phyloP scores from a whole-genome alignment of 2,329 filamentous ascomycete species.

The Myrmaecium sp. region DNA sequence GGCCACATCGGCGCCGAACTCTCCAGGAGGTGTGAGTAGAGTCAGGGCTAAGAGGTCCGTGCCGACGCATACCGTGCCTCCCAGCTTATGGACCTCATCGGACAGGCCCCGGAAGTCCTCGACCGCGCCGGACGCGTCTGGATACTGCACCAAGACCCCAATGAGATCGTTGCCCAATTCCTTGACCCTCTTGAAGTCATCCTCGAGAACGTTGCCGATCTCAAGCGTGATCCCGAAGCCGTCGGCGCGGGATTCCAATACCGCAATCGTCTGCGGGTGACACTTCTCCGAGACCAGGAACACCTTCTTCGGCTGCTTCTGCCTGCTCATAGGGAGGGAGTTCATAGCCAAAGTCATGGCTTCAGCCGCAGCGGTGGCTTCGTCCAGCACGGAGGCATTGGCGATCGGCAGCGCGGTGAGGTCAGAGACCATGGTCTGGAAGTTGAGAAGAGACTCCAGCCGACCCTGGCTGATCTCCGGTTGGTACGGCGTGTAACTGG shows the following conservation, averaged over 20 bases:
- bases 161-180: conserved; percentile 66
- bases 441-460: conserved; percentile 83
- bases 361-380: conserved; percentile 82
- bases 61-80: conserved; percentile 68
- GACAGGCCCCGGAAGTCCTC: conserved; percentile 59
- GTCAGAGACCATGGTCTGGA: conserved; percentile 82
- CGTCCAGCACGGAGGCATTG: conserved; percentile 82
- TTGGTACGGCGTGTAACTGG: conserved; percentile 94
- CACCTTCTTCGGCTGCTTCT: conserved; percentile 59
- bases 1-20: conserved; percentile 89
- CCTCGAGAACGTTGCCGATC: conserved; percentile 51
- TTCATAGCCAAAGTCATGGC: conserved; percentile 89
- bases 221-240: conserved; percentile 79
- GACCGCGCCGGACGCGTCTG: conserved; percentile 71
- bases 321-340: conserved; percentile 50
- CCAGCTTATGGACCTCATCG: conserved; percentile 58
- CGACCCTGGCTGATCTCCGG: conserved; percentile 93
- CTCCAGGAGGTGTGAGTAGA: conserved; percentile 71
- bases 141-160: conserved; percentile 88
- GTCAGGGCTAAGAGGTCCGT: conserved; percentile 83
- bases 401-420: conserved; percentile 74
- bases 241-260: conserved; percentile 69
- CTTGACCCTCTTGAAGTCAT: conserved; percentile 48
- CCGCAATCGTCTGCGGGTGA: conserved; percentile 72
- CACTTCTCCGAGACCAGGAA: conserved; percentile 71